Percentiles rank a stretch among this genome's conserved stretches.
Evolutionary conservation across 2,329 filamentous ascomycete genomes (phyloP).

Genomic region (Diplodia corticola): DNA sequence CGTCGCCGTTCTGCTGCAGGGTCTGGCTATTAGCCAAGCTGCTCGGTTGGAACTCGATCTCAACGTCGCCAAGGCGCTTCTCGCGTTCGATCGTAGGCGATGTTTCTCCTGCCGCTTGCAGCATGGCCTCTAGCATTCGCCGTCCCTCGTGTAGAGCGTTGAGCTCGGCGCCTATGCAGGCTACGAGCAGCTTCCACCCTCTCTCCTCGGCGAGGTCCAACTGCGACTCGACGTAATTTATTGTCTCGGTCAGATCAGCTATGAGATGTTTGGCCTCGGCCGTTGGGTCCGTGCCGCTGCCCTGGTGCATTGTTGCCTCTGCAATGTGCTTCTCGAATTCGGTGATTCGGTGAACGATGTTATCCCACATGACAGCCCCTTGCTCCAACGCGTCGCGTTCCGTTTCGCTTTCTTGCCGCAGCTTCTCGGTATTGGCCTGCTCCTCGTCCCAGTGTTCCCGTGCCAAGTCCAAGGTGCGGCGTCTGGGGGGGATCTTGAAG

Average conservation of each 20-base stretch:
- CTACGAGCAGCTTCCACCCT: constrained; percentile 73
- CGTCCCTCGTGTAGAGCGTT: constrained; percentile 65
- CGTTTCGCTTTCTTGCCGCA: constrained; percentile 57
- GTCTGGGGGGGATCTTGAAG: constrained; percentile 51
- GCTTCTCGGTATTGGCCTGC: constrained; percentile 55
- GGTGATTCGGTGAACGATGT: constrained; percentile 59
- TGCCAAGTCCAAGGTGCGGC: constrained; percentile 70
- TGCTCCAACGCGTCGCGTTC: constrained; percentile 68
- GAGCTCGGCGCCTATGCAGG: constrained; percentile 72
- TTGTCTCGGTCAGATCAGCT: constrained; percentile 57
- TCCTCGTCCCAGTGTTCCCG: constrained; percentile 70
- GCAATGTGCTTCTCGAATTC: constrained; percentile 66
- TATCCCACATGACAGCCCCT: constrained; percentile 66
- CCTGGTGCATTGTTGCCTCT: constrained; percentile 49
- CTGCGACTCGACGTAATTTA: constrained; percentile 56
- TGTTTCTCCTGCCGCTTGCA: constrained; percentile 30
- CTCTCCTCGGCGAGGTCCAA: constrained; percentile 59
- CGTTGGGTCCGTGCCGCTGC: constrained; percentile 31
- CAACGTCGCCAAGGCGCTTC: constrained; percentile 20
- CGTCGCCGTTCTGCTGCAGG: constrained; percentile 16
- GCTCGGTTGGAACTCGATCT: constrained; percentile 20
- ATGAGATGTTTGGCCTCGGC: constrained; percentile 43
- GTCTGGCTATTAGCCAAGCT: constrained; percentile 22
- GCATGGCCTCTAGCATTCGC: constrained; percentile 51
- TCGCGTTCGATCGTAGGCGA: constrained; percentile 24